Percentiles rank a stretch among this genome's conserved stretches.
Evolutionary conservation across 2,329 filamentous ascomycete species (phyloP).

Genomic region (Aspergillus tubingensis): DNA sequence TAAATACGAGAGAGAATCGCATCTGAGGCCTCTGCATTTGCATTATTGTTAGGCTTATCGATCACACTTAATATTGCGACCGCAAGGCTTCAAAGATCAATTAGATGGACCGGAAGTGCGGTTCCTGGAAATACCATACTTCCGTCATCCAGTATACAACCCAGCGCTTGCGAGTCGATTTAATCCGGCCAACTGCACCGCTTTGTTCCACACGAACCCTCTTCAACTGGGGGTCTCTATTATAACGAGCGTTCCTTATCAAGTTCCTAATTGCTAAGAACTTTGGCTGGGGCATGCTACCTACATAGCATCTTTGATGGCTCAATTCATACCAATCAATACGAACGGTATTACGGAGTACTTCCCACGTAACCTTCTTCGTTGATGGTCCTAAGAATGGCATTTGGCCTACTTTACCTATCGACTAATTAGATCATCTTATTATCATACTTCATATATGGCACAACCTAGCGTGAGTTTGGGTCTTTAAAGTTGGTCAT

Average conservation of each 20-base stretch:
- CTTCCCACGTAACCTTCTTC: background rate
- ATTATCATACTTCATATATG: too few species aligned
- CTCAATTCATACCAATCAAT: background rate
- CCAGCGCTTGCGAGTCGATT: too few species aligned
- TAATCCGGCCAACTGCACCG: too few species aligned
- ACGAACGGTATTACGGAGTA: background rate
- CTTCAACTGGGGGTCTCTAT: too few species aligned
- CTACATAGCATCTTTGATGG: background rate
- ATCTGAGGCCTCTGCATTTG: background rate
- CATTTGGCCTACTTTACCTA: background rate
- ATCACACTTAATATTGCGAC: background rate
- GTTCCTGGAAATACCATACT: background rate
- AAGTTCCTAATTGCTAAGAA: background rate
- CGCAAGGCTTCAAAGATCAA: background rate
- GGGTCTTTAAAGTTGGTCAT: too few species aligned
- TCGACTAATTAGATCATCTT: background rate
- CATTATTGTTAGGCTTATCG: background rate
- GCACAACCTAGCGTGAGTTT: too few species aligned
- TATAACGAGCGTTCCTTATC: background rate
- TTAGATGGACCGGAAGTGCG: background rate
- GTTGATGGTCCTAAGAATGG: background rate
- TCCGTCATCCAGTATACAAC: background rate
- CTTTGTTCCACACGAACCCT: too few species aligned
- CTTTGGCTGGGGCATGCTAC: background rate
- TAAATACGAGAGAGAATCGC: background rate